Conservation (phyloP, 306 rosid species). For the Leucaena leucocephala region DNA sequence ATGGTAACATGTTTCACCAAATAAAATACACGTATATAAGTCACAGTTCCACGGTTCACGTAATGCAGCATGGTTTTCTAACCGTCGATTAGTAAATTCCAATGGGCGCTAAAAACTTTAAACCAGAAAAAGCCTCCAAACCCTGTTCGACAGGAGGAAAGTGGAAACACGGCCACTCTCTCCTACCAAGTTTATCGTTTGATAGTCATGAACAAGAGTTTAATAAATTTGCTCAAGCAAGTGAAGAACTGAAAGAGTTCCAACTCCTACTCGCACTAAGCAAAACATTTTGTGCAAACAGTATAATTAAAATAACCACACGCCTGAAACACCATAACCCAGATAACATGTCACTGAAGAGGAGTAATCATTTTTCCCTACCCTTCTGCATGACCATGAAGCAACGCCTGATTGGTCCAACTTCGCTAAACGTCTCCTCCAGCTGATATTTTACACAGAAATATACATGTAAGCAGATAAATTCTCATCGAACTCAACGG, state of each 20-base stretch:
- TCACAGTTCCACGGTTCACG: background rate
- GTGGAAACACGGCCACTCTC: background rate
- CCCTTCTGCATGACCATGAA: conserved; percentile 87
- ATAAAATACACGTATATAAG: background rate
- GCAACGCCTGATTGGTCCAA: conserved; percentile 88
- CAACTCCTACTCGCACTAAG: background rate
- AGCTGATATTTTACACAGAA: conserved; percentile 48
- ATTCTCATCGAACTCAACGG: background rate
- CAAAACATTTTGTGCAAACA: background rate
- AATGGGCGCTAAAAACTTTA: background rate
- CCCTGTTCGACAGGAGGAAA: background rate
- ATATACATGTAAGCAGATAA: background rate
- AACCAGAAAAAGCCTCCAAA: background rate
- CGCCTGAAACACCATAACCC: background rate
- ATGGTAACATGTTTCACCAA: background rate
- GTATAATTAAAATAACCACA: background rate
- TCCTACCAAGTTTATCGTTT: background rate
- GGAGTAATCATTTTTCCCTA: conserved; percentile 19
- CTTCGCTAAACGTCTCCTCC: conserved; percentile 82
- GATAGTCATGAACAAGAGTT: background rate
- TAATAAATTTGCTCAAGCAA: background rate
- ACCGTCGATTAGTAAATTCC: background rate
- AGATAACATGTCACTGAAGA: background rate
- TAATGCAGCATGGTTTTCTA: background rate
- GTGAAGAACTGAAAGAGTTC: background rate